A percentile compares a stretch with the other conserved stretches of the same genome.
phyloP scores from a whole-genome alignment of 768 basidiomycete species.

The Suillus occidentalis region DNA sequence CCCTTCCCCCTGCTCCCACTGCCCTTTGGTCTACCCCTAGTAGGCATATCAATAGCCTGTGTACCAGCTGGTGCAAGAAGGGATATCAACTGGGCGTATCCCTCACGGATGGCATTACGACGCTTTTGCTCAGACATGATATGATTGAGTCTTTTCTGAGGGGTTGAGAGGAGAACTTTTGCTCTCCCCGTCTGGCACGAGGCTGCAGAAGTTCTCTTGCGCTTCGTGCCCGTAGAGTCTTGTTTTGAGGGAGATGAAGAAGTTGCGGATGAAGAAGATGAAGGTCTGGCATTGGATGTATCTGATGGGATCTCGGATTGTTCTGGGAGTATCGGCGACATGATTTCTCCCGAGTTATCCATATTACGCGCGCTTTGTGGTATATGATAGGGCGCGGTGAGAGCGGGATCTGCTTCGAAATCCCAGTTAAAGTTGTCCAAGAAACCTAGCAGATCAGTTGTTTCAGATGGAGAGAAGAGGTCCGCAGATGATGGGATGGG shows the following conservation, averaged over 20 bases:
- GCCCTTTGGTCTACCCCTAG: conserved; percentile 78
- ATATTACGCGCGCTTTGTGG: conserved; percentile 7
- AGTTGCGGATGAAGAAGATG: conserved; percentile 12
- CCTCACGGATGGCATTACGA: conserved; percentile 87
- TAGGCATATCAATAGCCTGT: conserved; percentile 70
- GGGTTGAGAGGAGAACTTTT: conserved; percentile 74
- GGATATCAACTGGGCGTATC: conserved; percentile 82
- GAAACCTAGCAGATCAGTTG: conserved; percentile 77
- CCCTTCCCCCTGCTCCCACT: conserved; percentile 65
- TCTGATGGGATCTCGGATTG: neutral
- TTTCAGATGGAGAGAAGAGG: conserved; percentile 77
- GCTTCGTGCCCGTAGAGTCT: conserved; percentile 15
- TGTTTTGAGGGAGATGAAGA: conserved; percentile 13
- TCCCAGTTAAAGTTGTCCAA: conserved; percentile 81
- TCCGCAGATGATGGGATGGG: conserved; percentile 71
- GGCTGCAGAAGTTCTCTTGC: conserved; percentile 23
- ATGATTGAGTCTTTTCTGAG: conserved; percentile 88
- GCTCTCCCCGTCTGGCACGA: conserved; percentile 35
- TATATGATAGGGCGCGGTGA: conserved; percentile 12
- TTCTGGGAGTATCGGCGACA: conserved; percentile 4
- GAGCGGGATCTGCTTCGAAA: conserved; percentile 41
- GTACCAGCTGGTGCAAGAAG: conserved; percentile 80
- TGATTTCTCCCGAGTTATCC: conserved; percentile 1
- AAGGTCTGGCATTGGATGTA: conserved; percentile 3
- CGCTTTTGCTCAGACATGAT: conserved; percentile 95